Base-by-base conservation (phyloP, 768 basidiomycete genomes). In the Lentinula aciculospora region DNA sequence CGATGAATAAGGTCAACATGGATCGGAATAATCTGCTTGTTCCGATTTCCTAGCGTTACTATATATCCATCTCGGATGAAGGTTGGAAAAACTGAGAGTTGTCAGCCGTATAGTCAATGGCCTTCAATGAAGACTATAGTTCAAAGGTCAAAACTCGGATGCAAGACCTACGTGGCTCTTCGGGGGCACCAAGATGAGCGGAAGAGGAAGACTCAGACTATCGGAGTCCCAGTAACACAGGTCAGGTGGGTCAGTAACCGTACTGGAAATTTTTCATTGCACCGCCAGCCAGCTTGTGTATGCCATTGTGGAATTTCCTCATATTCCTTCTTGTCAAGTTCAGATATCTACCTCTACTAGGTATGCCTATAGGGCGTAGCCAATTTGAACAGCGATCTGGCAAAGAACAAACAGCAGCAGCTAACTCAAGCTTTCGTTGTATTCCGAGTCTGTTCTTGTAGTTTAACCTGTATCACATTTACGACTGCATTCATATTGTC, bases 401-500 rank as follows among this genome's bases (percentile, higher is more conserved):
- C 13, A 39, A 7, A 15, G 37, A 39, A 39, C 37, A 44, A 44
- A 9, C 21, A 21, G 19, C 9, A 44, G 21, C 42, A 7, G 42
- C 10, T 6, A 44, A 2, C 17, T 56, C 40, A 56, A 42, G 40
- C 54, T 45, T 56, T 56, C 4, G 28, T 21, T 31, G 28, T 23
- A 56, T 56, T 56, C 19, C 32, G 25, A 31, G 54, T 56, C 54
- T 60, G 51, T 29, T 36, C 48, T 39, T 60, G 59, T 31, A 82
- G 68, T 66, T 81, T 83, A 44, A 74, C 66, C 70, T 95, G 91
- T 72, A 95, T 80, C 36, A 93, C 76, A 62, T 79, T 81, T 27
- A 89, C 68, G 53, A 96, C 69, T 65, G 82, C 85, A 66, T 81
- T 86, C 75, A 92, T 79, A 70, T 94, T 94, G 39, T 96, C 93